Base-by-base conservation (phyloP, 2,329 filamentous ascomycete genomes). In the Nigrospora oryzae region DNA sequence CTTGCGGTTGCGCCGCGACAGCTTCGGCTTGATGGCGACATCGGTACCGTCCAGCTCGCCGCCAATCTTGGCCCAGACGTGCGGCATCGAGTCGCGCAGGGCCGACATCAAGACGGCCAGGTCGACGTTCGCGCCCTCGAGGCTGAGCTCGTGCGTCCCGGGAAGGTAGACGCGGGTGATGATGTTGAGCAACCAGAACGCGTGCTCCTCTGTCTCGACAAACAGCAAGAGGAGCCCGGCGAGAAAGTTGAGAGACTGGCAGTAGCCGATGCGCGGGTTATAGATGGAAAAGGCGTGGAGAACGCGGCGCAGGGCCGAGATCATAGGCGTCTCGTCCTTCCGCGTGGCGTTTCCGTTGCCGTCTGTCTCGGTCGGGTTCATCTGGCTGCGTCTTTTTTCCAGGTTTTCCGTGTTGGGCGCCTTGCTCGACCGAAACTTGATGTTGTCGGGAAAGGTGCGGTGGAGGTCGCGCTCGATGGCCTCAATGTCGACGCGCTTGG, bases 401-500 rank as follows among this genome's bases (percentile, higher is more conserved):
- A 36, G 58, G 6, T 48, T 48, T 11, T 50, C 49, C 5, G 49
- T 76, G 67, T 8, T 40, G 15, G 53, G 45, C 28, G 44, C 39
- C 36, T 64, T 59, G 10, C 51, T 61, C 11, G 88, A 86, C 57
- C 93, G 93, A 68, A 96, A 97, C 52, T 81, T 82, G 45, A 94
- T 75, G 55, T 97, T 96, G 67, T 97, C 91, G 0, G 91, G 91
- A 57, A 96, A 97, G 0, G 91, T 96, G 36, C 91, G 81, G 65
- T 96, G 87, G 17, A 97, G 71, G 63, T 97, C 91, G 40, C 91
- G 83, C 67, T 97, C 91, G 56, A 97, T 95, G 41, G 90, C 85
- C 58, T 97, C 91, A 37, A 84, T 75, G 55, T 96, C 89, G 42
- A 87, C 76, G 0, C 78, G 71, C 57, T 85, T 83, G 32, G 86